Evolutionary conservation across 805 yeast genomes (phyloP), one percentile per base, ranked within the genome.

Genomic region (Candida awuae): DNA sequence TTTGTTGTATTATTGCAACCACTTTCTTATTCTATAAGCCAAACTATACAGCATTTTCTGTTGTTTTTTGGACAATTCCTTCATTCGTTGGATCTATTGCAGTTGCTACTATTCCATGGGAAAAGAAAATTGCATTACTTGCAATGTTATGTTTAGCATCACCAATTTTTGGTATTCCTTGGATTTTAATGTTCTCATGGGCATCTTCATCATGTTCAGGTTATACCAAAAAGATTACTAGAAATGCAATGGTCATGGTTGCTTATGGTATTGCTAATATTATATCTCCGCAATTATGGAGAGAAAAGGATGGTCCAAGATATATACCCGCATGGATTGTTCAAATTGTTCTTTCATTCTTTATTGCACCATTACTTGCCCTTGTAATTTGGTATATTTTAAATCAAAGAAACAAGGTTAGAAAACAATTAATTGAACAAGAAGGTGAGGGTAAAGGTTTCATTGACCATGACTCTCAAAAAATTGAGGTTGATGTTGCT

Each of bases 271-370:
- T 73, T 35, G 61, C 74, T 8, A 75, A 75, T 46, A 63, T 75
- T 26, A 67, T 74, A 21, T 68, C 77, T 4, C 79, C 80, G 3
- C 80, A 74, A 51, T 50, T 75, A 26, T 75, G 79, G 78, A 62
- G 64, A 50, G 61, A 47, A 8, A 56, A 48, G n/a, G 71, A 70
- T 47, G 64, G 66, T 8, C 80, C 80, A 34, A 56, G 73, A 42
- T 70, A 65, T 46, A 43, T 54, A 28, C 66, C 70, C 6, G 71
- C 75, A 8, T 68, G 81, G 80, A 59, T 67, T 38, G 75, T 73
- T 9, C 80, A 74, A 49, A 70, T 74, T 35, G 75, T 73, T 9
- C 46, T 72, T n/a, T 64, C 74, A 8, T 75, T 71, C 51, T 55
- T 62, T 28, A 30, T 59, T 9, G 70, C 78, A 1, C 77, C 80